Percentiles rank a stretch among this genome's conserved stretches.
Conservation (phyloP, 192 early-diverging fungal species). For the Coemansia sp. region DNA sequence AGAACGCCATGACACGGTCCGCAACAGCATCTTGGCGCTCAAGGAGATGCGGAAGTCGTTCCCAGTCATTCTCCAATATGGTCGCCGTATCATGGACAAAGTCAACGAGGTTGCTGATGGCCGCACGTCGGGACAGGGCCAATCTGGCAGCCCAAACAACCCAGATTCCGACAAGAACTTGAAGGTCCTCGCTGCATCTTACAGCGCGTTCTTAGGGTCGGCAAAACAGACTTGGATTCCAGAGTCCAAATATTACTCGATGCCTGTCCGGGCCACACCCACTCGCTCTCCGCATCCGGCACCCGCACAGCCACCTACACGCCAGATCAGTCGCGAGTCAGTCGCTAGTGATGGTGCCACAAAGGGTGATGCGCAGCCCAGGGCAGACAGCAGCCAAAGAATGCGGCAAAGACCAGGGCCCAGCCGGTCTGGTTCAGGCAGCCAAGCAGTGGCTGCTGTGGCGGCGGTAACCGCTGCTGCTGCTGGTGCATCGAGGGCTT, state of each 20-base stretch:
- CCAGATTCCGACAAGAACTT: constrained; percentile 40
- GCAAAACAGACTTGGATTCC: constrained; percentile 43
- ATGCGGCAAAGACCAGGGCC: constrained; percentile 7
- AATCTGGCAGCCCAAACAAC: not conserved
- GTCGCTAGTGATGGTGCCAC: not conserved
- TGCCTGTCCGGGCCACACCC: constrained; percentile 2
- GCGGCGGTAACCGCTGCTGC: constrained; percentile 15
- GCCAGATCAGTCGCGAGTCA: constrained; percentile 11
- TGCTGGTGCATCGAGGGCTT: not conserved
- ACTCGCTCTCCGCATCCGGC: not conserved
- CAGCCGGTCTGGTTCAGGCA: constrained; percentile 16
- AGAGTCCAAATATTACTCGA: constrained; percentile 39
- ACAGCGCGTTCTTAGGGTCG: constrained; percentile 27
- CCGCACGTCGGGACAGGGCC: not conserved
- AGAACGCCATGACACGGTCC: constrained; percentile 42
- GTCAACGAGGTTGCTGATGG: constrained; percentile 34
- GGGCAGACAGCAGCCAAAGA: constrained; percentile 8
- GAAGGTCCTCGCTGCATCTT: constrained; percentile 49
- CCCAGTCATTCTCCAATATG: constrained; percentile 36
- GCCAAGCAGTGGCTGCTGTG: constrained; percentile 16
- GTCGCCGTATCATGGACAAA: constrained; percentile 36
- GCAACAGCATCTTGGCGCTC: constrained; percentile 46
- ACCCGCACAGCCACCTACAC: constrained; percentile 13
- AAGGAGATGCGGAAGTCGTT: constrained; percentile 46
- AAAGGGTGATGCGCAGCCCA: not conserved